phyloP scores from a whole-genome alignment of 192 early-diverging fungal genomes.

The Backusella macrospora region DNA sequence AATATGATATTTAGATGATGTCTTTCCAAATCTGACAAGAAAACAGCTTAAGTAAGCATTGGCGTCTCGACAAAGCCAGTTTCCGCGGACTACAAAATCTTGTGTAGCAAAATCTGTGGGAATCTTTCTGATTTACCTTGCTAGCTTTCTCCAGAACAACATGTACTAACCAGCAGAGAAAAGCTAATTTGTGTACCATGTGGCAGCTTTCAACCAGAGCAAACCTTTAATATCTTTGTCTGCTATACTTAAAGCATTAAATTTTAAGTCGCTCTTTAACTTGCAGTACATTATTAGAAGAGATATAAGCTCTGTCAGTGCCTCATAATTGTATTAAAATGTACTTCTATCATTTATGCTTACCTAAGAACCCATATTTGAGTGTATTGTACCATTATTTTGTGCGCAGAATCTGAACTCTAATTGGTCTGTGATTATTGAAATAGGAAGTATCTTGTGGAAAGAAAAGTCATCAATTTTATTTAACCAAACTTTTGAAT shows the following conservation, averaged over 20 bases:
- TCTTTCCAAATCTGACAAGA: conserved; percentile 17
- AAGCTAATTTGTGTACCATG: conserved; percentile 13
- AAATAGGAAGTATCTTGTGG: conserved; percentile 16
- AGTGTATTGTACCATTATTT: conserved; percentile 4
- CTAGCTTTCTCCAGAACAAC: conserved; percentile 2
- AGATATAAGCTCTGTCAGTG: neutral
- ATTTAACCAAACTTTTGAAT: neutral
- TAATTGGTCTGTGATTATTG: neutral
- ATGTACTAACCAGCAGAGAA: conserved; percentile 14
- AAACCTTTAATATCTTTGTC: neutral
- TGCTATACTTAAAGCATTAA: neutral
- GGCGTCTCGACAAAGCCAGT: conserved; percentile 2
- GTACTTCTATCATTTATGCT: conserved; percentile 13
- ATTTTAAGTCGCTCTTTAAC: neutral
- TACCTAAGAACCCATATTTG: conserved; percentile 8
- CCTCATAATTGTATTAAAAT: conserved; percentile 5
- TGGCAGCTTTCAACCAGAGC: neutral
- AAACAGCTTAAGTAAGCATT: conserved; percentile 17
- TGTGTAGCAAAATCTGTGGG: conserved; percentile 17
- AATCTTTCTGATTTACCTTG: conserved; percentile 13
- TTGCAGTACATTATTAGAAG: neutral
- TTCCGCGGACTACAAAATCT: conserved; percentile 14
- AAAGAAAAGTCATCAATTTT: conserved; percentile 13
- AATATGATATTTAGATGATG: conserved; percentile 1
- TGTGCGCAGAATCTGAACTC: conserved; percentile 12